Evolutionary conservation across 208 protist species (phyloP).

Genomic region (Trypanosoma platydactyli): DNA sequence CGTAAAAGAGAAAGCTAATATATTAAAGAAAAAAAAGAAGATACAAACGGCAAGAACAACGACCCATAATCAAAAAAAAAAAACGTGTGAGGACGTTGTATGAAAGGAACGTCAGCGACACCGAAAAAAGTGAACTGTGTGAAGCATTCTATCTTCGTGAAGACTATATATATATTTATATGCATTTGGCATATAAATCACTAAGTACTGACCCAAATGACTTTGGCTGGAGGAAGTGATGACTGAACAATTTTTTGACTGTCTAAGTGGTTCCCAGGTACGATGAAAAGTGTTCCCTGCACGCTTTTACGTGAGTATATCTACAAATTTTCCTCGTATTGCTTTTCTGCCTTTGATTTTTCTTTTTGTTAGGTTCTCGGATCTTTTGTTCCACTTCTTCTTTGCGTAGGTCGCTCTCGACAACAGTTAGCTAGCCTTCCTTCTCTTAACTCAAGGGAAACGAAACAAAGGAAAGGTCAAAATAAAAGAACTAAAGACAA

Average conservation of each 20-base stretch:
- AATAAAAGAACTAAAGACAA: not conserved
- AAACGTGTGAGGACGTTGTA: not conserved
- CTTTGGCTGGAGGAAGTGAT: not conserved
- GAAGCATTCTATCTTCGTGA: not conserved
- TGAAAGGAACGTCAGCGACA: not conserved
- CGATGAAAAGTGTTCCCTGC: too few species aligned
- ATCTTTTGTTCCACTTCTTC: too few species aligned
- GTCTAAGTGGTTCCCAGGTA: too few species aligned
- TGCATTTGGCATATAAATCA: too few species aligned
- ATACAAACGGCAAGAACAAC: not conserved
- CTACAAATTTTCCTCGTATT: too few species aligned
- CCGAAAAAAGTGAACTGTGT: not conserved
- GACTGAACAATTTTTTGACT: not conserved
- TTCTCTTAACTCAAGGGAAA: not conserved
- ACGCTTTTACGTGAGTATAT: too few species aligned
- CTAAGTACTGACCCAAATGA: too few species aligned
- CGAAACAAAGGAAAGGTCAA: not conserved
- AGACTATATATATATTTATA: too few species aligned
- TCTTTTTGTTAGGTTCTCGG: too few species aligned
- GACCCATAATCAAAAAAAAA: not conserved
- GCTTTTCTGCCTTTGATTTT: too few species aligned
- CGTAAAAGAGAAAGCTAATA: slow-evolving; percentile 9
- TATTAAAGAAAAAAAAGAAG: slow-evolving; percentile 6
- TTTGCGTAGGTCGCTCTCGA: not conserved
- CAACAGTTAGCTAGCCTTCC: too few species aligned